Evolutionary conservation across 1,284 basidiomycete genomes (phyloP).

Genomic region (Trichosporon ovoides): DNA sequence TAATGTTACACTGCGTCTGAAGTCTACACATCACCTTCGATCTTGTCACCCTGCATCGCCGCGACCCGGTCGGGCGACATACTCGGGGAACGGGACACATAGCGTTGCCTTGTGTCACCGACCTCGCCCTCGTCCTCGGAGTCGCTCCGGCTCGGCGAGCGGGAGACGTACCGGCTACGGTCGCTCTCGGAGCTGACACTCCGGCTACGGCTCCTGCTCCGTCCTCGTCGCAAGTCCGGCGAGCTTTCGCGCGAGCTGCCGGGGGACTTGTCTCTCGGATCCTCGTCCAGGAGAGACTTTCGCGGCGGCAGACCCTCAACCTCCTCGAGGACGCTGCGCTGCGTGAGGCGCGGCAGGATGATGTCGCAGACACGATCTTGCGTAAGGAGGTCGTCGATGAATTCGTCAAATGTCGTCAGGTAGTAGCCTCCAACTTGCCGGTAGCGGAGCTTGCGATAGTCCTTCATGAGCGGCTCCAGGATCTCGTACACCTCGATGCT

Average conservation of each 20-base stretch:
- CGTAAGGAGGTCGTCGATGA: conserved; percentile 73
- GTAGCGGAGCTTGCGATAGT: conserved; percentile 83
- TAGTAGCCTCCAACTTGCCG: conserved; percentile 72
- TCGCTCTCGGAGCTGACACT: conserved; percentile 11
- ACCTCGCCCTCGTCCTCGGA: conserved; percentile 29
- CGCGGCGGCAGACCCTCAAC: conserved; percentile 79
- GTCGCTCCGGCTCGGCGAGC: conserved; percentile 41
- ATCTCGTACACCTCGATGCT: conserved; percentile 85
- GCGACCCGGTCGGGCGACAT: conserved; percentile 45
- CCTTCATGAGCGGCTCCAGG: conserved; percentile 88
- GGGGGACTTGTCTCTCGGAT: conserved; percentile 9
- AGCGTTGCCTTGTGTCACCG: conserved; percentile 39
- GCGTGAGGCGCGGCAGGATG: conserved; percentile 84
- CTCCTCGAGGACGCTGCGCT: conserved; percentile 82
- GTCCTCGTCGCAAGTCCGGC: conserved; percentile 24
- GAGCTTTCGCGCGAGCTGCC: conserved; percentile 25
- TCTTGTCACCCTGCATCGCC: conserved; percentile 23
- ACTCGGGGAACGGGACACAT: conserved; percentile 42
- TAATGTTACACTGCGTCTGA: background rate
- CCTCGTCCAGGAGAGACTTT: conserved; percentile 60
- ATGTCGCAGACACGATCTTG: conserved; percentile 95
- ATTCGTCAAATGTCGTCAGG: conserved; percentile 87
- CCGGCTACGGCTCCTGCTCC: conserved; percentile 17
- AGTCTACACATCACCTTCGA: conserved; percentile 38
- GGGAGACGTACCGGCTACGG: conserved; percentile 38